Evolutionary conservation across 805 yeast genomes (phyloP).

Genomic region (Saccharomycopsis amapae): DNA sequence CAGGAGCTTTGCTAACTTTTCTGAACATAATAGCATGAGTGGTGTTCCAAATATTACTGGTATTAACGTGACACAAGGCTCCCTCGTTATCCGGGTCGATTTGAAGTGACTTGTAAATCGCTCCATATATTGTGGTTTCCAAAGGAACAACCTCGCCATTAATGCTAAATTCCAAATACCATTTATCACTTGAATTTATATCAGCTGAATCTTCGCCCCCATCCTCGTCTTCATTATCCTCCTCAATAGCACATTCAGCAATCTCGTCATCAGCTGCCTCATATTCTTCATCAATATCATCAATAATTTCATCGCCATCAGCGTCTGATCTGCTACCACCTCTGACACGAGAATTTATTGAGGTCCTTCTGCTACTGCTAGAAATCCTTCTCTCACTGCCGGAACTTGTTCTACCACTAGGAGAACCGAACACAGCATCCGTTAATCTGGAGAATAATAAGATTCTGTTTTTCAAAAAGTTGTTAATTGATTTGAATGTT

Average conservation of each 20-base stretch:
- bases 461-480: slow-evolving; percentile 39
- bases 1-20: slow-evolving; percentile 26
- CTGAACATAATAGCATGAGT: slow-evolving; percentile 47
- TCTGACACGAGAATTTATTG: neutral
- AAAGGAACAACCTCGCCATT: slow-evolving; percentile 52
- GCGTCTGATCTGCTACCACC: neutral
- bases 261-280: slow-evolving; percentile 21
- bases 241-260: slow-evolving; percentile 23
- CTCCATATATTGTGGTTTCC: slow-evolving; percentile 72
- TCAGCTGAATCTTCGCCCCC: slow-evolving; percentile 20
- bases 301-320: slow-evolving; percentile 20
- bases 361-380: neutral
- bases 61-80: slow-evolving; percentile 30
- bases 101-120: slow-evolving; percentile 48
- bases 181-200: too few relatives aligned
- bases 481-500: slow-evolving; percentile 45
- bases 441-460: slow-evolving; percentile 26
- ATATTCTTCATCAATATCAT: neutral
- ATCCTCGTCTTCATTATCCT: slow-evolving; percentile 10
- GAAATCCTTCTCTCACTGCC: neutral
- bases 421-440: neutral
- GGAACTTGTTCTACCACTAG: neutral
- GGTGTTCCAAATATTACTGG: slow-evolving; percentile 49
- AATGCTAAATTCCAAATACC: slow-evolving; percentile 49
- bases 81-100: slow-evolving; percentile 26